Evolutionary conservation across 768 basidiomycete species (phyloP).

Genomic region (Boletellus emodensis): DNA sequence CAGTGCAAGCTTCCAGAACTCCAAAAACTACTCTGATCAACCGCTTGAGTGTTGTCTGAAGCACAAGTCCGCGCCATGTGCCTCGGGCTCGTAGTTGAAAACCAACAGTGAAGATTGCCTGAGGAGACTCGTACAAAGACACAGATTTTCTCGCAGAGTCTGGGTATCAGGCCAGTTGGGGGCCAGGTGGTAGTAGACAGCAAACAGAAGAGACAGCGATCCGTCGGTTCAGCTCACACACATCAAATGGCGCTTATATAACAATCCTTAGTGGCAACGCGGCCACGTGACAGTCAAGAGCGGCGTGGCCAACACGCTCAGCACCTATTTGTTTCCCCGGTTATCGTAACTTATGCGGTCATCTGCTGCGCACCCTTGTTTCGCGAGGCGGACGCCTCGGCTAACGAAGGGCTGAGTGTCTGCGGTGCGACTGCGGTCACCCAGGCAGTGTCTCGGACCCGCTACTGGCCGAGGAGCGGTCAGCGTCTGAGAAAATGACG

Average conservation of each 20-base stretch:
- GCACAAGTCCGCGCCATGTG: slow-evolving; percentile 39
- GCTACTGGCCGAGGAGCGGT: too few species aligned
- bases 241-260: not conserved
- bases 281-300: too few species aligned
- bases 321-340: too few species aligned
- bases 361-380: too few species aligned
- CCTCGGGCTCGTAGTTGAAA: not conserved
- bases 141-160: slow-evolving; percentile 1
- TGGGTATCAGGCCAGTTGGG: slow-evolving; percentile 7
- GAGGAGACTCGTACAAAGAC: slow-evolving; percentile 6
- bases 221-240: too few species aligned
- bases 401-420: too few species aligned
- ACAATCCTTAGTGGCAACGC: slow-evolving; percentile 2
- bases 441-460: too few species aligned
- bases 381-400: too few species aligned
- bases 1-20: slow-evolving; percentile 47
- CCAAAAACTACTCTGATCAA: slow-evolving; percentile 69
- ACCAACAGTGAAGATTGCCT: not conserved
- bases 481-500: too few species aligned
- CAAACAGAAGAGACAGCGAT: not conserved
- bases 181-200: not conserved
- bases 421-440: too few species aligned
- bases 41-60: slow-evolving; percentile 42
- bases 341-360: too few species aligned
- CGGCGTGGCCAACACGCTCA: too few species aligned